Evolutionary conservation across 1,284 basidiomycete species (phyloP).

Genomic region (Leucoagaricus sp.): DNA sequence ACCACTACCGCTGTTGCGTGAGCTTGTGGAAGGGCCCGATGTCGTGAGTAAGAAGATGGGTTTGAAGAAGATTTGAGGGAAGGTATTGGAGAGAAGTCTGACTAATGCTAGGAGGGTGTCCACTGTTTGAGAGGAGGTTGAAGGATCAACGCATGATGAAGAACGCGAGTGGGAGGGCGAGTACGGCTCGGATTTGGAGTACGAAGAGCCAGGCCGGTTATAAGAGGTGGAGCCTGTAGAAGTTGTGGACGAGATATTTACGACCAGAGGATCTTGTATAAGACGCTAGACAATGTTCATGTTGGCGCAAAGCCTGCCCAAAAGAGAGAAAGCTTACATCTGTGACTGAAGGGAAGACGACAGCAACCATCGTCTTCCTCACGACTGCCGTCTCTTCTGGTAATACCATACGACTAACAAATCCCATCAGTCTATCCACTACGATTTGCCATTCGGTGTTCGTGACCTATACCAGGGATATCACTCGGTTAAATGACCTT

Average conservation of each 20-base stretch:
- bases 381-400: slow-evolving; percentile 32
- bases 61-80: background rate
- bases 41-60: background rate
- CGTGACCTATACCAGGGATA: slow-evolving; percentile 35
- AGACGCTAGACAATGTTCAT: no score
- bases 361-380: slow-evolving; percentile 37
- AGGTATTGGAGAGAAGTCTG: background rate
- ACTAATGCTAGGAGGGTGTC: background rate
- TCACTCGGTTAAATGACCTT: background rate
- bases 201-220: no score
- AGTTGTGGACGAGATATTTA: no score
- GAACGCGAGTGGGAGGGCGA: background rate
- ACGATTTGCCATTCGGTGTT: slow-evolving; percentile 44
- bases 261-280: no score
- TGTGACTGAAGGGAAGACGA: slow-evolving; percentile 49
- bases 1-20: no score
- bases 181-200: background rate
- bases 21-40: background rate
- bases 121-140: background rate
- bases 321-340: slow-evolving; percentile 44
- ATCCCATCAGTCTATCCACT: slow-evolving; percentile 38
- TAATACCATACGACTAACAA: slow-evolving; percentile 37
- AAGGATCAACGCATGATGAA: background rate
- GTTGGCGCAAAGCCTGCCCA: no score
- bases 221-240: no score